A percentile compares a stretch with the other conserved stretches of the same genome.
phyloP scores from a whole-genome alignment of 129 eudicot genomes.

The Arctium lappa region DNA sequence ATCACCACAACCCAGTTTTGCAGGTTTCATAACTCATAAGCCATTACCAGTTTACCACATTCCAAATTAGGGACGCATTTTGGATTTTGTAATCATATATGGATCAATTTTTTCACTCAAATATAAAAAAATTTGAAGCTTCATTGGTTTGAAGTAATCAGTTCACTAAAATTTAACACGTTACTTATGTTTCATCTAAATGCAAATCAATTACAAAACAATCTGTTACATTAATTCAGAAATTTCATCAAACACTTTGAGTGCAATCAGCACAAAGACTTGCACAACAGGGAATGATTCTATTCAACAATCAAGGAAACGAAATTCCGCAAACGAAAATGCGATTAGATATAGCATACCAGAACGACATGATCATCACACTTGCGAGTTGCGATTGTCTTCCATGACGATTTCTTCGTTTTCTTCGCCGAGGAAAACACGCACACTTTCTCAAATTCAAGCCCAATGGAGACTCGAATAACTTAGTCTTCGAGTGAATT shows the following conservation, averaged over 20 bases:
- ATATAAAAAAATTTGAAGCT: neutral
- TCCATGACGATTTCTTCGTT: neutral
- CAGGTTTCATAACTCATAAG: neutral
- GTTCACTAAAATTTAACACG: neutral
- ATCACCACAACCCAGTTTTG: neutral
- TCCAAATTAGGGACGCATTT: neutral
- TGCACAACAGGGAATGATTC: neutral
- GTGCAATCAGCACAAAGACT: neutral
- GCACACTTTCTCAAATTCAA: neutral
- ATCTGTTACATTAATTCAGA: neutral
- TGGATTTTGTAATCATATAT: neutral
- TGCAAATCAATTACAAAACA: neutral
- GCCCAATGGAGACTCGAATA: neutral
- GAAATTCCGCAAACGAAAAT: neutral
- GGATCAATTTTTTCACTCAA: neutral
- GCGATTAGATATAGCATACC: neutral
- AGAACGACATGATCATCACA: neutral
- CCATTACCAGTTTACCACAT: neutral
- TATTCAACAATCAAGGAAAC: neutral
- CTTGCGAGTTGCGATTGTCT: conserved; percentile 1
- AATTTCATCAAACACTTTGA: neutral
- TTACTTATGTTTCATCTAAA: neutral
- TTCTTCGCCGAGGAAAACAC: neutral
- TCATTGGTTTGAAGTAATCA: neutral
- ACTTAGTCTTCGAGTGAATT: neutral